phyloP scores from a whole-genome alignment of 148 eudicot species.

The Dysphania ambrosioides region DNA sequence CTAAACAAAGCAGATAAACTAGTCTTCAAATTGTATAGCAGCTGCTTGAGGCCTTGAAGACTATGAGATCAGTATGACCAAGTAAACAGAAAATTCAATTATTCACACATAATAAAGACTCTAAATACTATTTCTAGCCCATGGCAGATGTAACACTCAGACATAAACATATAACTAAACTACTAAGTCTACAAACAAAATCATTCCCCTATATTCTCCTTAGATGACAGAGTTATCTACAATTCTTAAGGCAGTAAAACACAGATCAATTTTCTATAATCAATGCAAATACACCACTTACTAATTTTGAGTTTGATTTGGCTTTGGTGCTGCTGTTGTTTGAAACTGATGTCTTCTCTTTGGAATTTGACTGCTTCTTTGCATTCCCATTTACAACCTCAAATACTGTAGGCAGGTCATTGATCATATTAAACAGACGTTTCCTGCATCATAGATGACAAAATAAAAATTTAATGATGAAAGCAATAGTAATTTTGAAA shows the following conservation, averaged over 20 bases:
- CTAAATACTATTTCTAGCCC: neutral
- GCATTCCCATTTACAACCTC: conserved; percentile 49
- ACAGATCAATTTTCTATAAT: neutral
- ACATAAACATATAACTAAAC: neutral
- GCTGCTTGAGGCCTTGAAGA: neutral
- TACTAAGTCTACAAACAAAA: neutral
- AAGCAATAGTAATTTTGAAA: neutral
- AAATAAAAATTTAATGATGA: neutral
- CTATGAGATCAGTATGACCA: neutral
- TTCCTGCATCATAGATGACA: conserved; percentile 39
- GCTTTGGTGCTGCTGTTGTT: conserved; percentile 55
- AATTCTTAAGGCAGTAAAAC: neutral
- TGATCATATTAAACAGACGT: conserved; percentile 53
- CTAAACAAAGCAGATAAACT: neutral
- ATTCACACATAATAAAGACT: neutral
- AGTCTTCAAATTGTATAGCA: neutral
- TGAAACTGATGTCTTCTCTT: conserved; percentile 47
- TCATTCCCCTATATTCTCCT: neutral
- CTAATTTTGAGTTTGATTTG: conserved; percentile 46
- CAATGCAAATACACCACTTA: conserved; percentile 9
- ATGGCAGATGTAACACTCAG: neutral
- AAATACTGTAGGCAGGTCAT: conserved; percentile 56
- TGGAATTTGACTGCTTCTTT: conserved; percentile 41
- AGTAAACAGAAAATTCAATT: neutral
- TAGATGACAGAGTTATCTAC: neutral